A percentile compares a stretch with the other conserved stretches of the same genome.
Evolutionary conservation across 1,284 basidiomycete genomes (phyloP).

Genomic region (Polyporus tsugae): DNA sequence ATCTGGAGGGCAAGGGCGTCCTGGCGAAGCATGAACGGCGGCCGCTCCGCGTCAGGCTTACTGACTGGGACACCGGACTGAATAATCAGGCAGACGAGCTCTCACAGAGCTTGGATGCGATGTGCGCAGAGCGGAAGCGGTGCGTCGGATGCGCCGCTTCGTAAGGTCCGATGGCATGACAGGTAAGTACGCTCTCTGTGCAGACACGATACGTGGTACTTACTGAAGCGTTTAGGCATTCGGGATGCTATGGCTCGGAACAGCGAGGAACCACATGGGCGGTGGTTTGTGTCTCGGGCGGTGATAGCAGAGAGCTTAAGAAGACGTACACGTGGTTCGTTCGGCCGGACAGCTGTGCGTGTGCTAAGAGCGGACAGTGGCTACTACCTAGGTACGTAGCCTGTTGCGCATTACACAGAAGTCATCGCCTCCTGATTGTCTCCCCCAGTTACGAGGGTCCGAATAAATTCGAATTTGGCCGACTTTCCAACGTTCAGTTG

Average conservation of each 20-base stretch:
- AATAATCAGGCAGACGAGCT: background rate
- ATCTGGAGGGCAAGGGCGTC: background rate
- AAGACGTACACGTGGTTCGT: background rate
- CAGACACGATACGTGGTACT: background rate
- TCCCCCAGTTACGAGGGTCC: too few species aligned
- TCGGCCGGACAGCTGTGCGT: background rate
- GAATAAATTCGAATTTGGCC: background rate
- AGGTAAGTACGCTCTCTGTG: background rate
- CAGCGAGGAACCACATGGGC: background rate
- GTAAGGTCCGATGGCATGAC: background rate
- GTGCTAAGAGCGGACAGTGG: background rate
- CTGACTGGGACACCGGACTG: background rate
- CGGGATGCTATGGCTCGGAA: background rate
- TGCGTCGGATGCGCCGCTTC: background rate
- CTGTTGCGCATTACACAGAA: background rate
- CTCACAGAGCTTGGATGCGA: background rate
- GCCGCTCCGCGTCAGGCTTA: background rate
- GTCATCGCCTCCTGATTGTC: background rate
- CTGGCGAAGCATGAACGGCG: conserved; percentile 2
- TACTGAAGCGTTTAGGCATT: background rate
- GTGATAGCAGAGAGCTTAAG: background rate
- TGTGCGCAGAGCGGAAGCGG: background rate
- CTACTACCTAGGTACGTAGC: background rate
- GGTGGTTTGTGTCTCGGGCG: conserved; percentile 5
- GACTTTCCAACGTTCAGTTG: background rate